These are phyloP conservation scores for Dysphania ambrosioides DNA, from an alignment of 148 eudicot genomes.

Conservation along the genomic window DNA sequence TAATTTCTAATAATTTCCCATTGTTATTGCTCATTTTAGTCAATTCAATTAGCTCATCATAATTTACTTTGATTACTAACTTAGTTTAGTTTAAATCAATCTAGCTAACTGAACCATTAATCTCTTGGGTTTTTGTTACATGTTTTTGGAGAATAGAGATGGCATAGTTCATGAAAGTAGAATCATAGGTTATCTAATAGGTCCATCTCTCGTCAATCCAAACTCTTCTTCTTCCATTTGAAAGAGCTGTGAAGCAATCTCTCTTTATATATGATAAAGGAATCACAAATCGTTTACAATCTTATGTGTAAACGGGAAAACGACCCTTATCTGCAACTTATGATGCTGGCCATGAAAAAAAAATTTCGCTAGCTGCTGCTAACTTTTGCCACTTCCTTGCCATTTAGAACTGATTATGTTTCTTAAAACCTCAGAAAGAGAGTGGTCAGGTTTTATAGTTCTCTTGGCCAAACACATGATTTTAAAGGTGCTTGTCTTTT, in stretches of 20 bases:
- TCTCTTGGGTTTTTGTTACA: slow-evolving; percentile 7
- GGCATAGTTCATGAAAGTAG: slow-evolving; percentile 15
- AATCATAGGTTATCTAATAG: slow-evolving; percentile 19
- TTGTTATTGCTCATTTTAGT: too few species aligned
- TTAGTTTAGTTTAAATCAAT: slow-evolving; percentile 8
- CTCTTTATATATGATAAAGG: slow-evolving; percentile 17
- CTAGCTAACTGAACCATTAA: slow-evolving; percentile 12
- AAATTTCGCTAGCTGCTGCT: slow-evolving; percentile 23
- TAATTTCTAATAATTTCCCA: too few species aligned
- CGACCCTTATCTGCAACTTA: slow-evolving; percentile 4
- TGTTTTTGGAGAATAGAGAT: slow-evolving; percentile 13
- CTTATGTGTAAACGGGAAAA: slow-evolving; percentile 16
- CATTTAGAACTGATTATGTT: slow-evolving; percentile 27
- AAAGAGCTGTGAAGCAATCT: slow-evolving; percentile 6
- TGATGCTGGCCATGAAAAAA: slow-evolving; percentile 3
- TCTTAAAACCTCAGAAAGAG: not conserved
- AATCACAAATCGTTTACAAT: slow-evolving; percentile 19
- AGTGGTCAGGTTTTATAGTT: slow-evolving; percentile 2
- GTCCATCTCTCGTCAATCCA: slow-evolving; percentile 13
- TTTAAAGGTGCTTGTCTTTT: not conserved
- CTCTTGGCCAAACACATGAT: not conserved
- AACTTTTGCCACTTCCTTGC: slow-evolving; percentile 30
- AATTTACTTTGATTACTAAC: too few species aligned
- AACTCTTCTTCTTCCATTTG: slow-evolving; percentile 27
- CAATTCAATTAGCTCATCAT: too few species aligned